Conservation (phyloP, 805 yeast genomes). For the Nematodospora valgi region DNA sequence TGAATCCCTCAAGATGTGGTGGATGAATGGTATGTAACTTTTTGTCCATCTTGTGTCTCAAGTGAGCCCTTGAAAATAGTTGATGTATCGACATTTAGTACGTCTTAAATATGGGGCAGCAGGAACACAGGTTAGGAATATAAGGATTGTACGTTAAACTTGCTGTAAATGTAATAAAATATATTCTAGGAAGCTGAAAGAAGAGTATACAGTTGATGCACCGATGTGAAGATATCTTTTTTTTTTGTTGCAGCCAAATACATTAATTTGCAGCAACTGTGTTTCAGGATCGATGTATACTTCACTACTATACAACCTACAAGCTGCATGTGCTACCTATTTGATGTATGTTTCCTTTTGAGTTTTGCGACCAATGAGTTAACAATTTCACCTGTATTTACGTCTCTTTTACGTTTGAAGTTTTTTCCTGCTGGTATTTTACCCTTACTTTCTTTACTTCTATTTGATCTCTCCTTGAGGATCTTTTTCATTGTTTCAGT, state of each 20-base stretch:
- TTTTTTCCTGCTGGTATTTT: too few relatives aligned
- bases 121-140: too few relatives aligned
- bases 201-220: not conserved
- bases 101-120: too few relatives aligned
- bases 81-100: too few relatives aligned
- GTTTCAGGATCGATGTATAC: constrained; percentile 1
- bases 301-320: not conserved
- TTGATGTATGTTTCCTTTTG: constrained; percentile 35
- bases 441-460: constrained; percentile 18
- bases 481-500: constrained; percentile 85
- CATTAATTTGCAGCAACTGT: not conserved
- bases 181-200: not conserved
- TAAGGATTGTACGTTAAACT: too few relatives aligned
- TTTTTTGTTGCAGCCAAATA: constrained; percentile 2
- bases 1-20: not conserved
- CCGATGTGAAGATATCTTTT: not conserved
- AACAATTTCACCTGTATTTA: constrained; percentile 12
- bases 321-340: not conserved
- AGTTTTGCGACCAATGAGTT: constrained; percentile 47
- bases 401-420: constrained; percentile 2
- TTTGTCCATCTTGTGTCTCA: too few relatives aligned
- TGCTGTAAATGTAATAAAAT: not conserved
- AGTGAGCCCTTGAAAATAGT: too few relatives aligned
- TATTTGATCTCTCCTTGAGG: constrained; percentile 68
- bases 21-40: too few relatives aligned